phyloP scores from a whole-genome alignment of 345 rosid genomes.

The Aethionema arabicum region DNA sequence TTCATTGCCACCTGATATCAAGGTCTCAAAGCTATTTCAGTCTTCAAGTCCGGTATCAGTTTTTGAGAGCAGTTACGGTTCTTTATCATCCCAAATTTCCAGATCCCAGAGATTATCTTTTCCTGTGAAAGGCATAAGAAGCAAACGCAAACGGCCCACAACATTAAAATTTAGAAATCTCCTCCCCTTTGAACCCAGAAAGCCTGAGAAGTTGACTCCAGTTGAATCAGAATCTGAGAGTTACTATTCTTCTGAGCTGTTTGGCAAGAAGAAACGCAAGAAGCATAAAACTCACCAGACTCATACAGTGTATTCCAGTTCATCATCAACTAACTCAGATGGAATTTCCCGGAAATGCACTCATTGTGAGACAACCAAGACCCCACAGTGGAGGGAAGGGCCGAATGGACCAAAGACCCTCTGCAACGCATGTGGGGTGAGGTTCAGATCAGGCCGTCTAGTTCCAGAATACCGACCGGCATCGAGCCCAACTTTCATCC shows the following conservation, averaged over 20 bases:
- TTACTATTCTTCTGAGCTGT: slow-evolving; percentile 32
- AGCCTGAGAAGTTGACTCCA: slow-evolving; percentile 22
- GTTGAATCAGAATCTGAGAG: slow-evolving; percentile 38
- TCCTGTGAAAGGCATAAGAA: slow-evolving; percentile 75
- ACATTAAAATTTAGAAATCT: slow-evolving; percentile 27
- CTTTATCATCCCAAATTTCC: slow-evolving; percentile 53
- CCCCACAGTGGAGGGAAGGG: slow-evolving; percentile 98
- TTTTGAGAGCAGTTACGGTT: slow-evolving; percentile 62
- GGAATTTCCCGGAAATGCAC: slow-evolving; percentile 49
- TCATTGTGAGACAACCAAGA: slow-evolving; percentile 77
- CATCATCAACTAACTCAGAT: slow-evolving; percentile 20
- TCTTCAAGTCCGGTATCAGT: slow-evolving; percentile 79
- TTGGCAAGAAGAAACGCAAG: slow-evolving; percentile 49
- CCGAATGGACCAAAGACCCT: slow-evolving; percentile 94
- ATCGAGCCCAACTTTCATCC: slow-evolving; percentile 76
- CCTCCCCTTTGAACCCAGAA: slow-evolving; percentile 34
- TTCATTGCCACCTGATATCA: slow-evolving; percentile 36
- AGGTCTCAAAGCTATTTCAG: slow-evolving; percentile 47
- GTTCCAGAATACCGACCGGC: slow-evolving; percentile 93
- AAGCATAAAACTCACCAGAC: slow-evolving; percentile 35
- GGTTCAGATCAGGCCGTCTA: slow-evolving; percentile 82
- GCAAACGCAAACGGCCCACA: slow-evolving; percentile 62
- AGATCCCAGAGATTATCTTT: slow-evolving; percentile 34
- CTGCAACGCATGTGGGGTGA: slow-evolving; percentile 95
- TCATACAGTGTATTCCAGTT: slow-evolving; percentile 23